These are phyloP conservation scores for Paulownia fortunei DNA, from an alignment of 257 asterid species.

Conservation along the genomic window DNA sequence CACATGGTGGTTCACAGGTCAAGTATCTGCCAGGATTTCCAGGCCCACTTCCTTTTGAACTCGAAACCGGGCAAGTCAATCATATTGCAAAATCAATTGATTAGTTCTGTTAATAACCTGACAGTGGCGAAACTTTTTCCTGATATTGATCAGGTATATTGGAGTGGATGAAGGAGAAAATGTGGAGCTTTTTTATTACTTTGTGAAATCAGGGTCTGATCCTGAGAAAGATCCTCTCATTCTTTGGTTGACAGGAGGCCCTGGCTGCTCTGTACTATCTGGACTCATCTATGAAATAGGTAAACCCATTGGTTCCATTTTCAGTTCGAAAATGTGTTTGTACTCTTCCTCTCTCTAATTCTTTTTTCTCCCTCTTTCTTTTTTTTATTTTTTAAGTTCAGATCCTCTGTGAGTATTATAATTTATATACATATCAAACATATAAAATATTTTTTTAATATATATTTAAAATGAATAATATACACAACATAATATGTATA, in stretches of 20 bases:
- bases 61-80: background rate
- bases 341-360: too few species aligned
- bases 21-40: background rate
- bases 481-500: too few species aligned
- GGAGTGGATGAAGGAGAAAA: constrained; percentile 42
- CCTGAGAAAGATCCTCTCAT: constrained; percentile 45
- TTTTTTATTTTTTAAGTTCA: too few species aligned
- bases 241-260: constrained; percentile 58
- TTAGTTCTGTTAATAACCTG: too few species aligned
- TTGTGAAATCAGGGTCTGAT: constrained; percentile 37
- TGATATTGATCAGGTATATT: constrained; percentile 36
- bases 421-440: too few species aligned
- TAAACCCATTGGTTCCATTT: constrained; percentile 11
- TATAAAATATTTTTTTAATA: too few species aligned
- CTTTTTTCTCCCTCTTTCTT: too few species aligned
- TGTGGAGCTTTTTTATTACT: constrained; percentile 47
- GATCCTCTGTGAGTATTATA: too few species aligned
- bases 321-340: too few species aligned
- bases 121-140: background rate
- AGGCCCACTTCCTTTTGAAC: background rate
- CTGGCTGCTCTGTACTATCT: constrained; percentile 46
- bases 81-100: too few species aligned
- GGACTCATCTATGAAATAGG: constrained; percentile 50
- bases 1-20: background rate
- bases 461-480: too few species aligned